These are phyloP conservation scores for Xerocomus brunneocitrinus DNA, from an alignment of 768 basidiomycete genomes.

Conservation along the genomic window DNA sequence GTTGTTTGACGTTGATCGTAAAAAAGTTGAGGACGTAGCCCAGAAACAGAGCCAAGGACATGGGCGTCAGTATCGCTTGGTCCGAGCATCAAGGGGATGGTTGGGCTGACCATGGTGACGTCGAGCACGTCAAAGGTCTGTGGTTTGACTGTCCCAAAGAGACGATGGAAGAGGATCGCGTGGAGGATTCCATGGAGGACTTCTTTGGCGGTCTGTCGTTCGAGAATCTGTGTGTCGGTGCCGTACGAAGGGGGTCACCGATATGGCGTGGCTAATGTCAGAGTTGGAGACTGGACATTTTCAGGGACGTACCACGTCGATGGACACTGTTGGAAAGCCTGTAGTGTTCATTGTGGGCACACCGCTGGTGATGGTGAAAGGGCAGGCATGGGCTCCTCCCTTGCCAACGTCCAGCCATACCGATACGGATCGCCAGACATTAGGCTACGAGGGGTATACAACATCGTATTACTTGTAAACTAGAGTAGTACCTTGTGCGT, in stretches of 20 bases:
- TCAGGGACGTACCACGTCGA: constrained; percentile 25
- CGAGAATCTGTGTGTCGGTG: constrained; percentile 50
- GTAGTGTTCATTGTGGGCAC: constrained; percentile 22
- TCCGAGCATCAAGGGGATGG: not conserved
- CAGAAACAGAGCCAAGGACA: not conserved
- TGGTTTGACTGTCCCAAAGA: constrained; percentile 77
- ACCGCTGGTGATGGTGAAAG: not conserved
- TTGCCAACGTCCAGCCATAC: no score
- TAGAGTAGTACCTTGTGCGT: no score
- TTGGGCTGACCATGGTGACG: constrained; percentile 66
- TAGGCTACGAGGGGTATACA: no score
- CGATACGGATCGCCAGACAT: no score
- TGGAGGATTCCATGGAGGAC: constrained; percentile 76
- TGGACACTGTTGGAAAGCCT: constrained; percentile 24
- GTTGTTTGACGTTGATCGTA: not conserved
- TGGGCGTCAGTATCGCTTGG: constrained; percentile 1
- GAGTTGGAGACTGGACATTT: not conserved
- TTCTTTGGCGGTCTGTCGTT: constrained; percentile 68
- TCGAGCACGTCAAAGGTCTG: constrained; percentile 76
- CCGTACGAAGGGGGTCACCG: no score
- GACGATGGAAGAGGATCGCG: constrained; percentile 75
- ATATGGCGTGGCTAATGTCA: not conserved
- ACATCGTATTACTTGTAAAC: no score
- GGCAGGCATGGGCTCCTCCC: not conserved
- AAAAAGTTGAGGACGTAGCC: not conserved